A percentile compares a stretch with the other conserved stretches of the same genome.
Evolutionary conservation across 306 rosid species (phyloP).

Genomic region (Abrus precatorius): DNA sequence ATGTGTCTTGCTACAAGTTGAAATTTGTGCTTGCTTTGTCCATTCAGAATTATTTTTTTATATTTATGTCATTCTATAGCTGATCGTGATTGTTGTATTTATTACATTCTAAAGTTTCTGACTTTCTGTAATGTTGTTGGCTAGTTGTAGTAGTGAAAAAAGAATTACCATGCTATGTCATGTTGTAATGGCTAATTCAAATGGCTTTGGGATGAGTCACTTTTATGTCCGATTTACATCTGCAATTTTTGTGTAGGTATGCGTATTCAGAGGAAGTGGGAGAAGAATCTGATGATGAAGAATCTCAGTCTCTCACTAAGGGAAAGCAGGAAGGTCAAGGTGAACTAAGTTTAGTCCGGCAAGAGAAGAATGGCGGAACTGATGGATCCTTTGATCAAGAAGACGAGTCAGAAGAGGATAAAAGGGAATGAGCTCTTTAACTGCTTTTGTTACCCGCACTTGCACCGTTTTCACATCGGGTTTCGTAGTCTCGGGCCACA

Average conservation of each 20-base stretch:
- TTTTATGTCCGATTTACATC: constrained; percentile 34
- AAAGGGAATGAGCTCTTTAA: constrained; percentile 68
- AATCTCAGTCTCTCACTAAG: constrained; percentile 70
- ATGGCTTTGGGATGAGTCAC: constrained; percentile 14
- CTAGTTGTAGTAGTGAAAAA: constrained; percentile 1
- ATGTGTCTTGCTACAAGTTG: constrained; percentile 22
- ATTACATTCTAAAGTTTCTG: constrained; percentile 22
- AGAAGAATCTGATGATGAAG: constrained; percentile 88
- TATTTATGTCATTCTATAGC: not conserved
- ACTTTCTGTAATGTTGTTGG: constrained; percentile 7
- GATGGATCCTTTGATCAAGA: constrained; percentile 57
- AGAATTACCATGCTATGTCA: constrained; percentile 4
- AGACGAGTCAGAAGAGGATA: constrained; percentile 77
- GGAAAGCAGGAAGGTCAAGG: constrained; percentile 68
- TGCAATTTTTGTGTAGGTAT: constrained; percentile 62
- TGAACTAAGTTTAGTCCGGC: constrained; percentile 72
- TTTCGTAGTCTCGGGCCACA: constrained; percentile 44
- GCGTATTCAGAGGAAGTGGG: constrained; percentile 93
- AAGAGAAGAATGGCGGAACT: constrained; percentile 59
- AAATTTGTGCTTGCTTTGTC: constrained; percentile 18
- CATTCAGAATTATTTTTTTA: constrained; percentile 2
- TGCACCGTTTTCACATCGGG: constrained; percentile 29
- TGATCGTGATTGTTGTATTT: not conserved
- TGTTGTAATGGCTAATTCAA: constrained; percentile 35
- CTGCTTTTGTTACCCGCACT: constrained; percentile 15